Percentiles rank a stretch among this genome's conserved stretches.
These are phyloP conservation scores for Leccinum disarticulatum DNA, from an alignment of 768 basidiomycete species.

Conservation along the genomic window DNA sequence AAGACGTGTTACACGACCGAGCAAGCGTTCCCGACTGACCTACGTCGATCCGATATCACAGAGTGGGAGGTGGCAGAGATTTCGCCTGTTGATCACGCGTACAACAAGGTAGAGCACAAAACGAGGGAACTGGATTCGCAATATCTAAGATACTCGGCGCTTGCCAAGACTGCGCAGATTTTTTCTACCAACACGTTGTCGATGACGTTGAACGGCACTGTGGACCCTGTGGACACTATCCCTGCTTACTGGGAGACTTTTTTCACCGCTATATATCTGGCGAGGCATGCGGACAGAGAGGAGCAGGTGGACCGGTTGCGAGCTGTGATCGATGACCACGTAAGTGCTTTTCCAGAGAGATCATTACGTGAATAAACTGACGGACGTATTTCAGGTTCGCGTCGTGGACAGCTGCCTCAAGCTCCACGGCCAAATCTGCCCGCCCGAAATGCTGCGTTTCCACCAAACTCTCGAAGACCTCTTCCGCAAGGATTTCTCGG, in stretches of 20 bases:
- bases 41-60: no score
- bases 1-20: no score
- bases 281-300: slow-evolving; percentile 65
- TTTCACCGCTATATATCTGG: slow-evolving; percentile 67
- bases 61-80: no score
- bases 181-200: no score
- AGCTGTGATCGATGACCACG: slow-evolving; percentile 79
- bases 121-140: no score
- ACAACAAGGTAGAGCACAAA: no score
- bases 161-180: no score
- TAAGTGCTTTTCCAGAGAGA: slow-evolving; percentile 31
- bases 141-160: no score
- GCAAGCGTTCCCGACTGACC: no score
- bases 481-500: slow-evolving; percentile 80
- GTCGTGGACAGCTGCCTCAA: slow-evolving; percentile 82
- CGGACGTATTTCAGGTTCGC: slow-evolving; percentile 49
- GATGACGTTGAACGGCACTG: slow-evolving; percentile 43
- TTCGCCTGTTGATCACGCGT: no score
- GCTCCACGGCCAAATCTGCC: slow-evolving; percentile 79
- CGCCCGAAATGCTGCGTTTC: slow-evolving; percentile 85
- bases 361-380: not conserved
- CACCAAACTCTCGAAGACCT: slow-evolving; percentile 86
- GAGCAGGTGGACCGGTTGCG: slow-evolving; percentile 73
- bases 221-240: slow-evolving; percentile 75
- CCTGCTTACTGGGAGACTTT: slow-evolving; percentile 76